Evolutionary conservation across 805 yeast genomes (phyloP), one percentile per base, ranked within the genome.

Genomic region (Ogataea pini): DNA sequence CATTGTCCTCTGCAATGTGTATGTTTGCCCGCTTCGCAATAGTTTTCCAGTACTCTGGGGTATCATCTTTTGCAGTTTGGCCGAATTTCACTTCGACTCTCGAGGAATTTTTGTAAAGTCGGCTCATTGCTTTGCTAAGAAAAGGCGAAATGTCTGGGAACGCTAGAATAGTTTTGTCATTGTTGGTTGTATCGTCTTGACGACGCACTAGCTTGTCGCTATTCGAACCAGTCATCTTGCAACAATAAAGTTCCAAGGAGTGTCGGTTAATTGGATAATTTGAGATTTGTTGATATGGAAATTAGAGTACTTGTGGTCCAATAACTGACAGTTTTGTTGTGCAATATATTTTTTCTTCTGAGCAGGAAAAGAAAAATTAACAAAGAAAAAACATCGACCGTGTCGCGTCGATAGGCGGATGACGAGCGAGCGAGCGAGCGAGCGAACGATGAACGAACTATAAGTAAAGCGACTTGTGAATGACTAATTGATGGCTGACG

Each of bases 1-100:
- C 37, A 34, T 10, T 24, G 20, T 37, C 42, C 25, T 39, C 19
- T 8, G 25, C 33, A 27, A 51, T 36, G 27, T 57, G 60, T 16
- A 65, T 63, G 42, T 65, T 65, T 0, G 69, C 69, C 29, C 68
- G 50, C 27, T 54, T 50, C 1, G 69, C 69, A 29, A 65, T 29
- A 3, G 54, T 54, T 8, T 47, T 27, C 64, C 65, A 65, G 47
- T 64, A 64, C 19, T 63, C 60, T 1, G 57, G 48, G 7, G 48
- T 46, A 10, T 58, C 59, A 9, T 36, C 40, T 32, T 22, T 29
- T 6, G 44, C 38, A 8, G 36, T 39, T 49, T 57, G 59, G 14
- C 39, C 48, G n/a, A 43, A 44, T 10, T 46, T 29, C 40, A 58
- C 52, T 28, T 38, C 46, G 29, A 54, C 58, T 29, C 45, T 38